Evolutionary conservation across 2,329 filamentous ascomycete genomes (phyloP).

Genomic region (Phyllosticta paracitricarpa): DNA sequence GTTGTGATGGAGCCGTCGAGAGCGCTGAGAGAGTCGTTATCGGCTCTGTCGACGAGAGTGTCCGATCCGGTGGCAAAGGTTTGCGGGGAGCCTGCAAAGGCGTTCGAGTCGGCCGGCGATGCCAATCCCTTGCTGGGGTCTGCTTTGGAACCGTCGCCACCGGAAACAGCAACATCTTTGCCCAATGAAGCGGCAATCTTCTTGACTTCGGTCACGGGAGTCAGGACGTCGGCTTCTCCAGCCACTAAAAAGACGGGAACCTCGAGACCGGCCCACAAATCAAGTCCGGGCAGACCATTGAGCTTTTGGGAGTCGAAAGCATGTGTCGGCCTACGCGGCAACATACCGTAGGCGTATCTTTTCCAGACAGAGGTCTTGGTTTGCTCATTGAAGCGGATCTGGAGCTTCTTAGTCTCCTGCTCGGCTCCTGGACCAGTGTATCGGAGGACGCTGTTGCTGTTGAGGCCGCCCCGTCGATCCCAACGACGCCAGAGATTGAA

Average conservation of each 20-base stretch:
- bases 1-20: slow-evolving; percentile 13
- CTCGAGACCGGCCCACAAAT: slow-evolving; percentile 62
- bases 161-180: slow-evolving; percentile 17
- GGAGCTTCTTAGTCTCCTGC: slow-evolving; percentile 54
- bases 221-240: slow-evolving; percentile 67
- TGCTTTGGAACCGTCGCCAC: slow-evolving; percentile 16
- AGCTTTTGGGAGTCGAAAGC: slow-evolving; percentile 25
- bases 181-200: slow-evolving; percentile 48
- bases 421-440: slow-evolving; percentile 64
- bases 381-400: slow-evolving; percentile 69
- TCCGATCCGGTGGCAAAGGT: slow-evolving; percentile 4
- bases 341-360: slow-evolving; percentile 64
- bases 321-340: slow-evolving; percentile 39
- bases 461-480: slow-evolving; percentile 67
- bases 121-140: slow-evolving; percentile 29
- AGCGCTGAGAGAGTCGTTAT: slow-evolving; percentile 1
- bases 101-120: slow-evolving; percentile 34
- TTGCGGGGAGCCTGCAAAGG: slow-evolving; percentile 14
- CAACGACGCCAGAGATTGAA: slow-evolving; percentile 69
- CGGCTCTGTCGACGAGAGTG: slow-evolving; percentile 5
- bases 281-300: slow-evolving; percentile 58
- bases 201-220: slow-evolving; percentile 58
- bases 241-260: slow-evolving; percentile 70
- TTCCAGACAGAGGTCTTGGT: slow-evolving; percentile 75
- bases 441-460: slow-evolving; percentile 68